Evolutionary conservation across 257 asterid species (phyloP).

Genomic region (Echium plantagineum): DNA sequence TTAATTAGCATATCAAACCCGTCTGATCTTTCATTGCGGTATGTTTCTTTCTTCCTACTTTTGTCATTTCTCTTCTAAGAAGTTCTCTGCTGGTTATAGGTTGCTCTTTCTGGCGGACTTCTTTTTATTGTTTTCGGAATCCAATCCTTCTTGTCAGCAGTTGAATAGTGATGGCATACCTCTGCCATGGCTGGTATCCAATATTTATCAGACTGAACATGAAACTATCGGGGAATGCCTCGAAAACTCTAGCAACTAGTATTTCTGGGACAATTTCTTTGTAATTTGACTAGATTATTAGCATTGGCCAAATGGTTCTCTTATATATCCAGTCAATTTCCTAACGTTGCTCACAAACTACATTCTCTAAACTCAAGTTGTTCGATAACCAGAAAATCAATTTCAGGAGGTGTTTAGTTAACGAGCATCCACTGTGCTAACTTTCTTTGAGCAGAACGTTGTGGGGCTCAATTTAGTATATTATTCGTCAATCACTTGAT

Average conservation of each 20-base stretch:
- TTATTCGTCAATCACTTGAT: no score
- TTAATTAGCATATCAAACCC: background rate
- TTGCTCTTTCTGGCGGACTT: slow-evolving; percentile 79
- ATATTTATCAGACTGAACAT: background rate
- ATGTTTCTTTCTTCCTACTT: background rate
- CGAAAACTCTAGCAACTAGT: background rate
- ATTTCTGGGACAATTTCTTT: background rate
- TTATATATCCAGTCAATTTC: no score
- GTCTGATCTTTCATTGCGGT: background rate
- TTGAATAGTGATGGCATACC: slow-evolving; percentile 30
- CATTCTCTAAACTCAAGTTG: no score
- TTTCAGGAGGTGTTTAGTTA: no score
- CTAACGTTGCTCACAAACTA: no score
- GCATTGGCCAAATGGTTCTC: no score
- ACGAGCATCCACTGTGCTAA: no score
- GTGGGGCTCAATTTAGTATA: no score
- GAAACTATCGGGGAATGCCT: background rate
- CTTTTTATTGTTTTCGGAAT: slow-evolving; percentile 91
- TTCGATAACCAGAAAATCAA: no score
- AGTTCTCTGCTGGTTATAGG: slow-evolving; percentile 25
- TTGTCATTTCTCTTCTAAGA: background rate
- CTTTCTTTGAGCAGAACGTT: no score
- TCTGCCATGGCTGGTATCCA: slow-evolving; percentile 18
- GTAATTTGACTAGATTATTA: background rate
- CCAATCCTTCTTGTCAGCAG: slow-evolving; percentile 75